Percentiles rank a stretch among this genome's conserved stretches.
phyloP scores from a whole-genome alignment of 2,329 filamentous ascomycete genomes.

The Trichoderma semiorbis region DNA sequence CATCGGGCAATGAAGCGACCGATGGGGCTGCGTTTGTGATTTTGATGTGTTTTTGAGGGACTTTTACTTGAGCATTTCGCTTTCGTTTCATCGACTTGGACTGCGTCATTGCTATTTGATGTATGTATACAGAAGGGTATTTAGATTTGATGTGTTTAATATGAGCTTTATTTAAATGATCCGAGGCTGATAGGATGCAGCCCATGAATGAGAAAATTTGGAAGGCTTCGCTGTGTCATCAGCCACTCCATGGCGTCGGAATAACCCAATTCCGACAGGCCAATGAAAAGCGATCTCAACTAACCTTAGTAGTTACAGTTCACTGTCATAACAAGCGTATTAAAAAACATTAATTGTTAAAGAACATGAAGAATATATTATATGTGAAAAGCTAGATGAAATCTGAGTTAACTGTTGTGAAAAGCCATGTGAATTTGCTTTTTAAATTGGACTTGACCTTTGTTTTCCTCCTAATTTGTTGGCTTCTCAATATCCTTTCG shows the following conservation, averaged over 20 bases:
- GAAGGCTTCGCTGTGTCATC: neutral
- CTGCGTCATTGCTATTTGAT: conserved; percentile 37
- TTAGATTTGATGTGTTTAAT: neutral
- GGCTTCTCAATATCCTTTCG: no score
- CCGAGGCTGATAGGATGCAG: neutral
- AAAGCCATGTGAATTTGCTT: no score
- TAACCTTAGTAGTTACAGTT: no score
- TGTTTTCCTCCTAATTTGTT: no score
- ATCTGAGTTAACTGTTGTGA: no score
- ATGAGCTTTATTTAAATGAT: neutral
- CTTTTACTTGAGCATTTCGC: conserved; percentile 35
- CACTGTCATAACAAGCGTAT: no score
- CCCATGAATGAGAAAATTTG: neutral
- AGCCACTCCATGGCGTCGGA: neutral
- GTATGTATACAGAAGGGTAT: neutral
- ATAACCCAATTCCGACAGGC: neutral
- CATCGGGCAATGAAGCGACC: conserved; percentile 35
- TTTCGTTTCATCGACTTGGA: conserved; percentile 47
- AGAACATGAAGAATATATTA: no score
- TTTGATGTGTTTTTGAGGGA: conserved; percentile 39
- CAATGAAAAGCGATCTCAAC: neutral
- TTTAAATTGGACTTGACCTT: no score
- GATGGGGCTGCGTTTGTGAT: conserved; percentile 33
- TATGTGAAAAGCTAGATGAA: no score
- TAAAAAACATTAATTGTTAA: no score